phyloP scores from a whole-genome alignment of 2,329 filamentous ascomycete species.

The Phialocephala subalpina region DNA sequence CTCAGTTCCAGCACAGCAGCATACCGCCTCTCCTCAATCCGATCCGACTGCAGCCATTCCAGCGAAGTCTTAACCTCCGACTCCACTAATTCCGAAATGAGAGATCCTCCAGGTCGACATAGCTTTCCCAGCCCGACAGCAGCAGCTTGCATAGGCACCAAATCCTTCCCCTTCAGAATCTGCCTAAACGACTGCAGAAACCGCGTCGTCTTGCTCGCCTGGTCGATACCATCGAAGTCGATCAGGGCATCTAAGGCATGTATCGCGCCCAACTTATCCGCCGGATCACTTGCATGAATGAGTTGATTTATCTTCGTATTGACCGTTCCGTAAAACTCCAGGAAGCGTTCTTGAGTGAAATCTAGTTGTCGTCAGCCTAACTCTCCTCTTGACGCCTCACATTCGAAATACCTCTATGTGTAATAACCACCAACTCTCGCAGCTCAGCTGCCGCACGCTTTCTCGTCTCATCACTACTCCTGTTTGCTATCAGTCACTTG shows the following conservation, averaged over 20 bases:
- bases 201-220: conserved; percentile 90
- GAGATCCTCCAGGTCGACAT: conserved; percentile 88
- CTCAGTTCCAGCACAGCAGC: conserved; percentile 90
- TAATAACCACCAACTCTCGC: conserved; percentile 43
- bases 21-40: conserved; percentile 91
- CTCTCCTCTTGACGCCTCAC: too few relatives aligned
- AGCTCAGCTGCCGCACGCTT: conserved; percentile 45
- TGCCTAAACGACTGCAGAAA: conserved; percentile 91
- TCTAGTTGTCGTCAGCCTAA: conserved; percentile 5
- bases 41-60: conserved; percentile 95
- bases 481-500: conserved; percentile 27
- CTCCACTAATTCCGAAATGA: conserved; percentile 95
- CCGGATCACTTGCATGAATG: conserved; percentile 85
- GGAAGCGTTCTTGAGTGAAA: conserved; percentile 76
- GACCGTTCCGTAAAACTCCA: conserved; percentile 71
- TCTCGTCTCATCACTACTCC: conserved; percentile 43
- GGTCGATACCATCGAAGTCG: conserved; percentile 95
- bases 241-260: conserved; percentile 92
- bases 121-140: conserved; percentile 89
- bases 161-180: conserved; percentile 89
- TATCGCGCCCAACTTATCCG: conserved; percentile 90
- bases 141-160: conserved; percentile 87
- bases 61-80: conserved; percentile 95
- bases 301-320: conserved; percentile 73
- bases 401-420: conserved; percentile 46